Conservation (phyloP, 495 filamentous ascomycete genomes). For the Aspergillus hancockii region DNA sequence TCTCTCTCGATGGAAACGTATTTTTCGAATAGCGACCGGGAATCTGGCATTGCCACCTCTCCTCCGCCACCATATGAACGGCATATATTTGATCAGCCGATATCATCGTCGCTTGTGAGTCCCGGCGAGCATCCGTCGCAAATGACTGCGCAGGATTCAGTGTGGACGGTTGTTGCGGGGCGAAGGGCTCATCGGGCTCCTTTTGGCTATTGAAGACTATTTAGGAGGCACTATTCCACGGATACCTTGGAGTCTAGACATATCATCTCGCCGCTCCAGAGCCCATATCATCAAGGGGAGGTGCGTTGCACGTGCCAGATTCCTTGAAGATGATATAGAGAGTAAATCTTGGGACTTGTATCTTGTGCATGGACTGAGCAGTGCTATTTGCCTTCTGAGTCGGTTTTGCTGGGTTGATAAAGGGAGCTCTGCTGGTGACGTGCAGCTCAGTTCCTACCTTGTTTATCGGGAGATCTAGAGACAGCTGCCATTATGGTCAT, state of each 20-base stretch:
- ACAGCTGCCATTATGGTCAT: neutral
- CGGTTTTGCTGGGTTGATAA: neutral
- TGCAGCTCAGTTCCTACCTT: neutral
- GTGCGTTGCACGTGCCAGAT: neutral
- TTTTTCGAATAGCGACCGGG: neutral
- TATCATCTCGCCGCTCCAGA: neutral
- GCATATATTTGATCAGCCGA: conserved; percentile 21
- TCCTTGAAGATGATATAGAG: neutral
- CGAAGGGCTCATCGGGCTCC: neutral
- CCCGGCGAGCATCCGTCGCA: neutral
- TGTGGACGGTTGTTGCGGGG: neutral
- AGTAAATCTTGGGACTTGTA: neutral
- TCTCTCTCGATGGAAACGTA: conserved; percentile 8
- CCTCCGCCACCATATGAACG: conserved; percentile 22
- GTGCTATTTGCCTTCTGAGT: neutral
- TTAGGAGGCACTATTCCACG: neutral
- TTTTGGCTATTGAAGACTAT: neutral
- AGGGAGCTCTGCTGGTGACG: neutral
- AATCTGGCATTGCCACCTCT: conserved; percentile 9
- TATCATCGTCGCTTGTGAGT: neutral
- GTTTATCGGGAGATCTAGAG: neutral
- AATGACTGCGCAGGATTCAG: neutral
- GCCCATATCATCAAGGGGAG: neutral
- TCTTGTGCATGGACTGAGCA: neutral
- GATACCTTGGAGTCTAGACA: neutral